These are phyloP conservation scores for Cantharellus cinnabarinus DNA, from an alignment of 768 basidiomycete species.

Conservation along the genomic window DNA sequence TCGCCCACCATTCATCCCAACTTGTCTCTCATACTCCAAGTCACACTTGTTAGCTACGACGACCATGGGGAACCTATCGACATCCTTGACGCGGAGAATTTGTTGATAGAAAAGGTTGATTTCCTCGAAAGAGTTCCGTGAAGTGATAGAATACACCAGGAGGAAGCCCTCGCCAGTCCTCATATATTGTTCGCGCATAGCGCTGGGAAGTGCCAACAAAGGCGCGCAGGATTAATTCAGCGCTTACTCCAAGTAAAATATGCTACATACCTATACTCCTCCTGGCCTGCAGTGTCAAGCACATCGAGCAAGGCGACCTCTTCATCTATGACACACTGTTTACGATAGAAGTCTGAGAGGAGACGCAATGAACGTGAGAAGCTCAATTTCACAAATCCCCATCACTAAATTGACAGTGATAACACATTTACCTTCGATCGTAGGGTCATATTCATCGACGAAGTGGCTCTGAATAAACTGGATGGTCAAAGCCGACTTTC, in stretches of 20 bases:
- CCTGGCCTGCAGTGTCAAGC: slow-evolving; percentile 30
- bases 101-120: slow-evolving; percentile 23
- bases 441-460: slow-evolving; percentile 86
- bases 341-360: slow-evolving; percentile 25
- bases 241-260: neutral
- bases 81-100: slow-evolving; percentile 25
- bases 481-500: slow-evolving; percentile 87
- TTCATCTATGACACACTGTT: slow-evolving; percentile 26
- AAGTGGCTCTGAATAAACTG: slow-evolving; percentile 96
- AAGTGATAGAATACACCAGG: slow-evolving; percentile 27
- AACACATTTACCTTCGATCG: slow-evolving; percentile 55
- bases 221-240: neutral
- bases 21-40: slow-evolving; percentile 19
- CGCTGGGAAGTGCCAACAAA: slow-evolving; percentile 12
- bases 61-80: slow-evolving; percentile 23
- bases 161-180: slow-evolving; percentile 27
- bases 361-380: neutral
- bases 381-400: neutral
- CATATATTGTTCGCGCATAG: slow-evolving; percentile 34
- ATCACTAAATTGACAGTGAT: neutral
- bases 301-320: slow-evolving; percentile 27
- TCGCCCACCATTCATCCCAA: slow-evolving; percentile 20
- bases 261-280: slow-evolving; percentile 24
- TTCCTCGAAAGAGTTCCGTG: slow-evolving; percentile 25
- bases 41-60: slow-evolving; percentile 27